These are phyloP conservation scores for Boletellus dicymbophilus DNA, from an alignment of 1,284 basidiomycete genomes.

Conservation along the genomic window DNA sequence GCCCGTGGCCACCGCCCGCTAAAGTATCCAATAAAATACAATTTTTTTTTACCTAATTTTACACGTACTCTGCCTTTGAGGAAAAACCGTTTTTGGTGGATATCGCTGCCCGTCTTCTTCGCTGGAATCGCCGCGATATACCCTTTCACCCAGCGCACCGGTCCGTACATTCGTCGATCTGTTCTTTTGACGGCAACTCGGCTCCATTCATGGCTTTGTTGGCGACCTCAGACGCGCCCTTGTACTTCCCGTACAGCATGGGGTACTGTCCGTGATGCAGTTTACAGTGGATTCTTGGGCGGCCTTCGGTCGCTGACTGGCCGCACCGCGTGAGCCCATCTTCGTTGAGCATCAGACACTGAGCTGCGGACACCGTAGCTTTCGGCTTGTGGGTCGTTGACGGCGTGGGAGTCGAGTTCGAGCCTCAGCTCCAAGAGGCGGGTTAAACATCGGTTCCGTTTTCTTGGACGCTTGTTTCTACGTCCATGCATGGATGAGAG, in stretches of 20 bases:
- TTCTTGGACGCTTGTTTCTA: too few species aligned
- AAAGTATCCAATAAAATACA: neutral
- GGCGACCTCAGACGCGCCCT: slow-evolving; percentile 30
- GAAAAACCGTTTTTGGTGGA: slow-evolving; percentile 29
- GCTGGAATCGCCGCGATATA: slow-evolving; percentile 36
- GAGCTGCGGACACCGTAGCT: neutral
- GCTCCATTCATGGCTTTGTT: slow-evolving; percentile 17
- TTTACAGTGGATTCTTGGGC: slow-evolving; percentile 23
- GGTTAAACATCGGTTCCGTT: too few species aligned
- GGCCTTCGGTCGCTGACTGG: slow-evolving; percentile 22
- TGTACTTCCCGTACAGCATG: slow-evolving; percentile 30
- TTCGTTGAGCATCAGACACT: slow-evolving; percentile 29
- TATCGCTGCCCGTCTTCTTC: slow-evolving; percentile 29
- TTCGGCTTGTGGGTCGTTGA: neutral
- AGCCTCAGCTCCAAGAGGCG: too few species aligned
- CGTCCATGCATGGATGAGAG: too few species aligned
- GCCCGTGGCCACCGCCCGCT: slow-evolving; percentile 34
- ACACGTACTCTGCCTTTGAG: slow-evolving; percentile 21
- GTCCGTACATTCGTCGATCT: slow-evolving; percentile 21
- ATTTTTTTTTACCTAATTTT: too few species aligned
- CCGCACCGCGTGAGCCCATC: slow-evolving; percentile 30
- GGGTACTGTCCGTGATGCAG: slow-evolving; percentile 31
- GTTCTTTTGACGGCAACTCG: slow-evolving; percentile 20
- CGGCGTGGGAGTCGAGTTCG: too few species aligned
- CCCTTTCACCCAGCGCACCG: slow-evolving; percentile 19